These are phyloP conservation scores for Alternaria viburni DNA, from an alignment of 2,329 filamentous ascomycete genomes.

Conservation along the genomic window DNA sequence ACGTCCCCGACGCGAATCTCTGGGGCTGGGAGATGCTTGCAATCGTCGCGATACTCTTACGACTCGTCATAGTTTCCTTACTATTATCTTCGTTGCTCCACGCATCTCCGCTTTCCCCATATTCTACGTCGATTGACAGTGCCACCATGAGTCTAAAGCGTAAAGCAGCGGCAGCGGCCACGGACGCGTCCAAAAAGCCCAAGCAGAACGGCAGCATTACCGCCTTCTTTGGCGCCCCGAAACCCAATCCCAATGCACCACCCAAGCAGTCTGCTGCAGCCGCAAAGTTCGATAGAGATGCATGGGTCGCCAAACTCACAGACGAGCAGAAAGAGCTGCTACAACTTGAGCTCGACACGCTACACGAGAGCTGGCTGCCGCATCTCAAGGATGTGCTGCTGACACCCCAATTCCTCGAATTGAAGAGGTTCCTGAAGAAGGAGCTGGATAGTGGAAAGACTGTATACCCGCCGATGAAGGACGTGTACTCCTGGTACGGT, in stretches of 20 bases:
- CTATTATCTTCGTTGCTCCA: background rate
- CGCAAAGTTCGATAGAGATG: conserved; percentile 78
- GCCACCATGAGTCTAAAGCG: conserved; percentile 58
- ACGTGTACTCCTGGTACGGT: conserved; percentile 91
- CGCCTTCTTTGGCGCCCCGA: conserved; percentile 81
- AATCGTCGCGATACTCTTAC: background rate
- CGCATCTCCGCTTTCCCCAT: background rate
- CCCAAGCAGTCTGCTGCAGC: conserved; percentile 25
- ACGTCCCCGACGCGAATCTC: conserved; percentile 17
- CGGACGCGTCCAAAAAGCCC: conserved; percentile 57
- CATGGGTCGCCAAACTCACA: conserved; percentile 82
- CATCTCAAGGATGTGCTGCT: conserved; percentile 86
- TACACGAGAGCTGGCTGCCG: conserved; percentile 90
- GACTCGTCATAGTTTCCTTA: background rate
- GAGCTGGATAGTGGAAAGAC: conserved; percentile 77
- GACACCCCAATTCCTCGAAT: conserved; percentile 77
- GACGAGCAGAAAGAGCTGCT: conserved; percentile 83
- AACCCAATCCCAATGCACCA: conserved; percentile 36
- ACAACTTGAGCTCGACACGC: conserved; percentile 86
- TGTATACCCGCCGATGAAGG: conserved; percentile 84
- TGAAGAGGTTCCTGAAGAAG: conserved; percentile 85
- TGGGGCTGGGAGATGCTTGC: conserved; percentile 17
- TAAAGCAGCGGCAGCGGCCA: conserved; percentile 55
- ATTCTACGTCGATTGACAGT: conserved; percentile 11
- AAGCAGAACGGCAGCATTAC: conserved; percentile 77